Base-by-base conservation (phyloP, 208 protist species). In the Trypanosoma rangeli region DNA sequence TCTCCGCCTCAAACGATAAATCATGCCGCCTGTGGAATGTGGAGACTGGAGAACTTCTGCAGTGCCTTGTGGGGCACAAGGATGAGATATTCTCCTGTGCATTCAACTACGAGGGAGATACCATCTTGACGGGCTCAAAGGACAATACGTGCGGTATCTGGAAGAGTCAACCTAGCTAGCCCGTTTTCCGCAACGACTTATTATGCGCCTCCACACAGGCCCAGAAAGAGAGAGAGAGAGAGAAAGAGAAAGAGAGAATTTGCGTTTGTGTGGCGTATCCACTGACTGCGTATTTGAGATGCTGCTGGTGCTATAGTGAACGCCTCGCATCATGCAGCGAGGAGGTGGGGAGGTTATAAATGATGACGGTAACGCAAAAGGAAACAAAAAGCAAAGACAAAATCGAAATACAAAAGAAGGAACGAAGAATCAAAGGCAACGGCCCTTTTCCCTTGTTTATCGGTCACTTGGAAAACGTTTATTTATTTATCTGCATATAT, bases 121-220 rank as follows among this genome's bases (percentile, higher is more conserved):
- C 93, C 8, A 99, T 99, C 56, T 82, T 99, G 46, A 99, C 97
- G 0, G 96, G 93, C 31, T 97, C 93, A n/a, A 97, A 98, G 68
- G 97, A 99, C 83, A 99, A 99, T 82, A 98, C 94, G 26, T 98
- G 96, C 82, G 86, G 96, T 37, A 95, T 98, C 68, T 99, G 97
- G 97, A 92, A 91, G 75, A 92, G 86, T 63, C 92, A 73, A 66
- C 3, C 12, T 54, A 0, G 33, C n/a, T 33, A 31, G 33, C 22
- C 3, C 37, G 15, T 52, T 39, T 53, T 37, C 33, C 50, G 31
- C 22, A 26, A 24, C 24, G 24, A 26, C 22, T 26, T 42, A 3
- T 9, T 9, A 46, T 9, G 15, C 13, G 5, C 42, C 15, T 46
- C 42, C 42, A 16, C 8, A 46, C 42, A 20, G 13, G 15, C 42